phyloP scores from a whole-genome alignment of 495 filamentous ascomycete species.

The Lophium mytilinum region DNA sequence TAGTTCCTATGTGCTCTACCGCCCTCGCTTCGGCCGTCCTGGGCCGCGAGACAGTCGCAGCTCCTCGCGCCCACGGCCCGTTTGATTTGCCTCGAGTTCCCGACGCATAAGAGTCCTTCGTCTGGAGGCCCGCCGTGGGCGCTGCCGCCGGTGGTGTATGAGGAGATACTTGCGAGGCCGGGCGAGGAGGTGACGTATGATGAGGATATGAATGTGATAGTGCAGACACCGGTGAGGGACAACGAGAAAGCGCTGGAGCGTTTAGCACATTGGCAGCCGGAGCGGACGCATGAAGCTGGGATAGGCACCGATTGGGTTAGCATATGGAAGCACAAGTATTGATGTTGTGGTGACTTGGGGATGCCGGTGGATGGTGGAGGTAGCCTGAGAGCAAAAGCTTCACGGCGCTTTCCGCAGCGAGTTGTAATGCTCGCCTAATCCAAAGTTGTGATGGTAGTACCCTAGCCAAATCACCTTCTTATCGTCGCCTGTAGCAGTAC shows the following conservation, averaged over 20 bases:
- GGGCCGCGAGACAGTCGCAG: constrained; percentile 58
- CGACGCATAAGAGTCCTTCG: constrained; percentile 55
- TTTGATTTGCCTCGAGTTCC: constrained; percentile 77
- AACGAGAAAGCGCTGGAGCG: constrained; percentile 46
- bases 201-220: constrained; percentile 45
- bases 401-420: constrained; percentile 53
- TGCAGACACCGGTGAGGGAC: constrained; percentile 35
- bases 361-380: not conserved
- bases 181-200: constrained; percentile 58
- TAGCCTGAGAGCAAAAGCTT: constrained; percentile 5
- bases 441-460: constrained; percentile 89
- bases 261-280: constrained; percentile 57
- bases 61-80: constrained; percentile 53
- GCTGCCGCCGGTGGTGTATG: constrained; percentile 53
- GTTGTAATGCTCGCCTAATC: constrained; percentile 95
- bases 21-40: constrained; percentile 54
- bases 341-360: not conserved
- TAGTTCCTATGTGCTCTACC: constrained; percentile 78
- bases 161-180: constrained; percentile 56
- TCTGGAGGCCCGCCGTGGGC: constrained; percentile 64
- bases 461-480: constrained; percentile 73
- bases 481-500: constrained; percentile 28
- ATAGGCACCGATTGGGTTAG: constrained; percentile 54
- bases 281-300: constrained; percentile 52
- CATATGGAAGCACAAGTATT: constrained; percentile 36